Evolutionary conservation across 1,139 yeast species (phyloP).

Genomic region (Yamadazyma kanchanaburiensis): DNA sequence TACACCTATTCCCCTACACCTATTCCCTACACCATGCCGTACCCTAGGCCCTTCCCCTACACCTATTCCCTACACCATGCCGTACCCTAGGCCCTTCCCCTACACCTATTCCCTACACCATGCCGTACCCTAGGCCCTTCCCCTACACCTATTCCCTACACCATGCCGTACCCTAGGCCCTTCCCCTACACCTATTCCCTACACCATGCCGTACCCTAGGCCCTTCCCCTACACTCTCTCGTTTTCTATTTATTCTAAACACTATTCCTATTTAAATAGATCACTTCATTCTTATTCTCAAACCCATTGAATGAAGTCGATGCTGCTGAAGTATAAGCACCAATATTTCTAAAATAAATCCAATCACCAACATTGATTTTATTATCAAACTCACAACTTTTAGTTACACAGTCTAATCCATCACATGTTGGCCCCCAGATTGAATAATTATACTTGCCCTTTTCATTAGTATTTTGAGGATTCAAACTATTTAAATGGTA

Average conservation of each 20-base stretch:
- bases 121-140: too few relatives aligned
- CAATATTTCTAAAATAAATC: slow-evolving; percentile 79
- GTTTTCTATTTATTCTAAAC: not conserved
- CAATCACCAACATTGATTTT: slow-evolving; percentile 85
- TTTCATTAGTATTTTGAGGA: slow-evolving; percentile 22
- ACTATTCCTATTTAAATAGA: slow-evolving; percentile 27
- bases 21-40: too few relatives aligned
- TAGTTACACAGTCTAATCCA: slow-evolving; percentile 82
- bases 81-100: too few relatives aligned
- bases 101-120: too few relatives aligned
- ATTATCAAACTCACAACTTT: slow-evolving; percentile 48
- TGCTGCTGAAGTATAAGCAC: slow-evolving; percentile 95
- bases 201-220: too few relatives aligned
- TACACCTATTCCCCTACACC: too few relatives aligned
- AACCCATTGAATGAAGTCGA: slow-evolving; percentile 89
- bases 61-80: too few relatives aligned
- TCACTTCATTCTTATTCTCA: slow-evolving; percentile 54
- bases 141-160: too few relatives aligned
- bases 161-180: too few relatives aligned
- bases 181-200: too few relatives aligned
- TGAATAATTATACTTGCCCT: slow-evolving; percentile 46
- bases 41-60: too few relatives aligned
- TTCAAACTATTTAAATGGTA: slow-evolving; percentile 42
- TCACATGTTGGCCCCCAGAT: slow-evolving; percentile 99
- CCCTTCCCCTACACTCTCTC: not conserved